These are phyloP conservation scores for Moesziomyces globuligerus DNA, from an alignment of 1,284 basidiomycete genomes.

Conservation along the genomic window DNA sequence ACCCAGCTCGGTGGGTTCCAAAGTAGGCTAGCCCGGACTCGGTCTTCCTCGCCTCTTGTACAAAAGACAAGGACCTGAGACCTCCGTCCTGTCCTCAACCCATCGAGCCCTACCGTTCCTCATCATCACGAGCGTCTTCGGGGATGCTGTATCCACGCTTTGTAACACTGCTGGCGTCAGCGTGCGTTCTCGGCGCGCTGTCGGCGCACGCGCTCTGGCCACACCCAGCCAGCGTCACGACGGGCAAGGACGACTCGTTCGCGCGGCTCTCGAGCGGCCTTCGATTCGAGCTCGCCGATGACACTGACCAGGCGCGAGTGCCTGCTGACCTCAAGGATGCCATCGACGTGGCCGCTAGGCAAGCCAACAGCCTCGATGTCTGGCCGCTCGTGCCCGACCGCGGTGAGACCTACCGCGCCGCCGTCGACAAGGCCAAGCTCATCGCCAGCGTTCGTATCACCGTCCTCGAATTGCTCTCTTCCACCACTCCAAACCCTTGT, in stretches of 20 bases:
- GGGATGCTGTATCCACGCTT: too few species aligned
- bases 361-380: slow-evolving; percentile 69
- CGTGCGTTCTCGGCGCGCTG: slow-evolving; percentile 16
- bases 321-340: slow-evolving; percentile 71
- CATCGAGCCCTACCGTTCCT: background rate
- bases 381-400: slow-evolving; percentile 72
- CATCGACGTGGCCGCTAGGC: slow-evolving; percentile 68
- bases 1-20: too few species aligned
- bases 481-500: slow-evolving; percentile 29
- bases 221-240: slow-evolving; percentile 71
- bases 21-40: too few species aligned
- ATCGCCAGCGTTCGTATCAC: slow-evolving; percentile 31
- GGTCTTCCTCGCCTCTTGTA: too few species aligned
- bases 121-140: too few species aligned
- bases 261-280: slow-evolving; percentile 72
- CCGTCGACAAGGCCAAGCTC: slow-evolving; percentile 63
- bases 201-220: slow-evolving; percentile 44
- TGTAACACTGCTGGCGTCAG: slow-evolving; percentile 11
- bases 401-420: slow-evolving; percentile 69
- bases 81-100: too few species aligned
- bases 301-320: slow-evolving; percentile 48
- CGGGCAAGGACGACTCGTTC: slow-evolving; percentile 70
- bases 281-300: slow-evolving; percentile 69
- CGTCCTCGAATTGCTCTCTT: slow-evolving; percentile 34
- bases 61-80: too few species aligned